Percentiles rank a stretch among this genome's conserved stretches.
Conservation (phyloP, 2,329 filamentous ascomycete species). For the Cordyceps farinosa region DNA sequence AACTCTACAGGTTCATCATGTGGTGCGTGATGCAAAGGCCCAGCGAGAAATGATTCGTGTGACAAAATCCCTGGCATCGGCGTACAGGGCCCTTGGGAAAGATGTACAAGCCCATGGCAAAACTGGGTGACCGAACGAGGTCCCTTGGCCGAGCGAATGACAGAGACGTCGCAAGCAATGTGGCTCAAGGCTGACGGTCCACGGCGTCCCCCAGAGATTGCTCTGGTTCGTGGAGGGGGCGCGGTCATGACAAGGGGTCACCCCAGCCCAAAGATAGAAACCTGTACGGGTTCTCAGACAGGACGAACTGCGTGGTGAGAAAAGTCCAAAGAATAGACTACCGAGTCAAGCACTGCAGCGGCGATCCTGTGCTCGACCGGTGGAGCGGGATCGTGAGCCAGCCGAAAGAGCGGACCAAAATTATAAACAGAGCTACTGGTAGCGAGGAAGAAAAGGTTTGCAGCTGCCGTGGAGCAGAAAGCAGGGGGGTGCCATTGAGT, state of each 20-base stretch:
- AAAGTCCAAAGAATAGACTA: background rate
- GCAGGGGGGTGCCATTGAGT: too few species aligned
- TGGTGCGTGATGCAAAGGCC: background rate
- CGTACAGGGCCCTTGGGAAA: background rate
- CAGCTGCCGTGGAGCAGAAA: background rate
- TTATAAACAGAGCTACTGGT: background rate
- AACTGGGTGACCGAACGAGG: background rate
- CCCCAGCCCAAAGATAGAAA: too few species aligned
- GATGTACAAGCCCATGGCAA: background rate
- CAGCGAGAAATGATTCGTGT: background rate
- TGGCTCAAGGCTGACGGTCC: slow-evolving; percentile 11
- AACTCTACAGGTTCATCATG: background rate
- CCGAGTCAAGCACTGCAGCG: background rate
- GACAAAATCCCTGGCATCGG: background rate
- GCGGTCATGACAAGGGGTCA: too few species aligned
- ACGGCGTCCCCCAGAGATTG: slow-evolving; percentile 8
- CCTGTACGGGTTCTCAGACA: too few species aligned
- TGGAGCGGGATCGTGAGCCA: background rate
- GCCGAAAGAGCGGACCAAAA: too few species aligned
- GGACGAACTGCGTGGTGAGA: background rate
- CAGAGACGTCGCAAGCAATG: background rate
- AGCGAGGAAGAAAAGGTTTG: background rate
- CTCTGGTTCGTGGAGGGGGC: background rate
- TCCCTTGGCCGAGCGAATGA: slow-evolving; percentile 3
- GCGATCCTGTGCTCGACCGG: background rate